Evolutionary conservation across 257 asterid species (phyloP).

Genomic region (Gentiana macrophylla): DNA sequence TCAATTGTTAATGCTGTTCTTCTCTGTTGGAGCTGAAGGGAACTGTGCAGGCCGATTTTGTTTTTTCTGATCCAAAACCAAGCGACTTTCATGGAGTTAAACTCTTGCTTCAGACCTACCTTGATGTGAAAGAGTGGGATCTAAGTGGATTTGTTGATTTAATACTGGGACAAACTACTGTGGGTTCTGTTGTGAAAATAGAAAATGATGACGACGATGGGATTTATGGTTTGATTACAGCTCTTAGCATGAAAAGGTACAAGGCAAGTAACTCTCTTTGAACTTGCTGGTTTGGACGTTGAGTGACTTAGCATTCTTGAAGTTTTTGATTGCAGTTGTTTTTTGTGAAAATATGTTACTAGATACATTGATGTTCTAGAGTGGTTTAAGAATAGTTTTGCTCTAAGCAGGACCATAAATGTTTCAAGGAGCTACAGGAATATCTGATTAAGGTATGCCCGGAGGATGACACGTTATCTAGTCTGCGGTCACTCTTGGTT

Average conservation of each 20-base stretch:
- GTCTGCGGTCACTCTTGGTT: constrained; percentile 36
- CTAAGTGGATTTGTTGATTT: constrained; percentile 75
- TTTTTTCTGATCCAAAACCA: constrained; percentile 84
- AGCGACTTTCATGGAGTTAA: constrained; percentile 82
- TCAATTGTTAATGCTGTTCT: not conserved
- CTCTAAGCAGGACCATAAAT: constrained; percentile 2
- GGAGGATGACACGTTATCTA: constrained; percentile 25
- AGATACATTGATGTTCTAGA: not conserved
- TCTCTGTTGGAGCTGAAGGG: constrained; percentile 29
- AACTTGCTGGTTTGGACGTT: too few relatives aligned
- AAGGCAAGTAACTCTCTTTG: constrained; percentile 36
- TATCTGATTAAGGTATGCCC: constrained; percentile 29
- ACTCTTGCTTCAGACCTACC: constrained; percentile 59
- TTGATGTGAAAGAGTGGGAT: constrained; percentile 71
- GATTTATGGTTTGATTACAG: constrained; percentile 49
- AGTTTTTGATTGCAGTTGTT: not conserved
- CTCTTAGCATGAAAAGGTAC: constrained; percentile 69
- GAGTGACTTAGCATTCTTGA: not conserved
- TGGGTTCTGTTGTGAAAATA: constrained; percentile 70
- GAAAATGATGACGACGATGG: constrained; percentile 79
- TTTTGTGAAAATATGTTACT: not conserved
- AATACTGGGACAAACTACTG: constrained; percentile 73
- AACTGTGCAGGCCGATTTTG: constrained; percentile 81
- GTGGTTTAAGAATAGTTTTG: constrained; percentile 1
- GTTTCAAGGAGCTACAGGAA: constrained; percentile 5